Percentiles rank a stretch among this genome's conserved stretches.
phyloP scores from a whole-genome alignment of 148 eudicot species.

The Hydrangea macrophylla region DNA sequence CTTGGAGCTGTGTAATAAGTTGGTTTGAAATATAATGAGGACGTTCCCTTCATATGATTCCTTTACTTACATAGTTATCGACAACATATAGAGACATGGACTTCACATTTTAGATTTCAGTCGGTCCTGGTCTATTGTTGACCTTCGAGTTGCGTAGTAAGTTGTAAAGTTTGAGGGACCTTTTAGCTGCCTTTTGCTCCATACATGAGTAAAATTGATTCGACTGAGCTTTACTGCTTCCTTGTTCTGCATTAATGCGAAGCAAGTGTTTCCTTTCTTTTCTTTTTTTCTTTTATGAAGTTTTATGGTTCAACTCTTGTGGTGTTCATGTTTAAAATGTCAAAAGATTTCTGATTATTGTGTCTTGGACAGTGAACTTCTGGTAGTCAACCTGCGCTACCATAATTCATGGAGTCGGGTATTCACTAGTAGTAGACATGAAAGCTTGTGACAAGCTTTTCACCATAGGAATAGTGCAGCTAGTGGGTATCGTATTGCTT shows the following conservation, averaged over 20 bases:
- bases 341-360: no score
- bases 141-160: background rate
- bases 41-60: no score
- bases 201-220: background rate
- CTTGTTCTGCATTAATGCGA: background rate
- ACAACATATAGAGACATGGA: no score
- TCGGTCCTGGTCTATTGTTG: no score
- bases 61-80: no score
- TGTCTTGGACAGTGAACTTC: no score
- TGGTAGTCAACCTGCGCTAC: no score
- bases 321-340: background rate
- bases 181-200: background rate
- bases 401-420: no score
- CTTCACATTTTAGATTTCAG: no score
- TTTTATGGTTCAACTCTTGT: background rate
- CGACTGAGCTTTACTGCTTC: background rate
- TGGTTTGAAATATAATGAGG: background rate
- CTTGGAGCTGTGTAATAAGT: conserved; percentile 4
- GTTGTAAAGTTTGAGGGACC: background rate
- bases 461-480: background rate
- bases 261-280: background rate
- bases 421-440: no score
- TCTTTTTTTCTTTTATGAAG: background rate
- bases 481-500: background rate
- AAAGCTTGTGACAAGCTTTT: background rate